Evolutionary conservation across 2,329 filamentous ascomycete species (phyloP).

Genomic region (Monosporascus sp.): DNA sequence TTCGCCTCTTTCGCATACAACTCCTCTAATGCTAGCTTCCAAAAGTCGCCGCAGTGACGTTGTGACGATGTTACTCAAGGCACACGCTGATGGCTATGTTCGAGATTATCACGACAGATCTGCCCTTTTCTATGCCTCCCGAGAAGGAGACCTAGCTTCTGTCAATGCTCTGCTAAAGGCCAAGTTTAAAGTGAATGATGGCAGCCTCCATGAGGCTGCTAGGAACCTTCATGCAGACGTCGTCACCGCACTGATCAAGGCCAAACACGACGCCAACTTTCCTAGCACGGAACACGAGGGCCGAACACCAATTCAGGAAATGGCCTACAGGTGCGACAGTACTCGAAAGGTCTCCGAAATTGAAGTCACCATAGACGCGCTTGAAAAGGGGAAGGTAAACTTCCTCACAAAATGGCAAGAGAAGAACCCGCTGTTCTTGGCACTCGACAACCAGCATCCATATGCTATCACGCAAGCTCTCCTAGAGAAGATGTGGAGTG

Average conservation of each 20-base stretch:
- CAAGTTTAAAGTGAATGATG: constrained; percentile 22
- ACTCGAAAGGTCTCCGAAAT: constrained; percentile 11
- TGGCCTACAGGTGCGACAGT: constrained; percentile 15
- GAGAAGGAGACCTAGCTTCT: constrained; percentile 17
- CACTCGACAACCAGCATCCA: constrained; percentile 23
- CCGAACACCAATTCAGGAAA: constrained; percentile 23
- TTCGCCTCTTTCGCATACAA: too few species aligned
- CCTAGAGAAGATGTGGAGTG: constrained; percentile 18
- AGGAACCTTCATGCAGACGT: constrained; percentile 20
- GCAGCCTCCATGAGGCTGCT: constrained; percentile 28
- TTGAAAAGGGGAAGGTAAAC: constrained; percentile 19
- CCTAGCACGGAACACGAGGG: constrained; percentile 20
- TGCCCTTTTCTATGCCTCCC: constrained; percentile 24
- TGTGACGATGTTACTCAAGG: too few species aligned
- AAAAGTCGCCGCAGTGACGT: too few species aligned
- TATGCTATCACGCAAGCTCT: constrained; percentile 18
- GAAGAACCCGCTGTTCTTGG: constrained; percentile 25
- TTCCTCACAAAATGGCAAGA: constrained; percentile 20
- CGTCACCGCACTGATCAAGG: constrained; percentile 19
- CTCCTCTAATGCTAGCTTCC: too few species aligned
- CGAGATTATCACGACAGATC: constrained; percentile 20
- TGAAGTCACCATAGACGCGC: constrained; percentile 18
- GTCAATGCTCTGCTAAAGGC: constrained; percentile 20
- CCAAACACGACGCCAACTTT: constrained; percentile 23
- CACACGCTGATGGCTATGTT: too few species aligned